Evolutionary conservation across 2,329 filamentous ascomycete genomes (phyloP).

Genomic region (Monosporascus sp.): DNA sequence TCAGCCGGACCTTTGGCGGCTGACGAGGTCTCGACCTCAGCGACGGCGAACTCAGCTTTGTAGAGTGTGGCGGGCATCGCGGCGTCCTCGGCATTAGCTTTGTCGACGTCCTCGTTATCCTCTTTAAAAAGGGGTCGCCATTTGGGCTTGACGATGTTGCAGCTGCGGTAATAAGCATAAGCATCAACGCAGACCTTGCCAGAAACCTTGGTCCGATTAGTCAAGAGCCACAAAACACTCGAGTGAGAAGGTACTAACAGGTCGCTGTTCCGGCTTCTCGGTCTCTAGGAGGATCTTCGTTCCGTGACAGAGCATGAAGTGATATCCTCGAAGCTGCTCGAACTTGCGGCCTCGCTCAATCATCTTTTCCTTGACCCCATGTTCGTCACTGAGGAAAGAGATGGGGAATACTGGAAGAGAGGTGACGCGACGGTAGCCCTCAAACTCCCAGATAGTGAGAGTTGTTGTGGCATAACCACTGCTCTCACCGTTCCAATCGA

Average conservation of each 20-base stretch:
- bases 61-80: slow-evolving; percentile 2
- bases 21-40: not conserved
- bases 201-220: slow-evolving; percentile 8
- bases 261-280: slow-evolving; percentile 17
- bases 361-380: slow-evolving; percentile 18
- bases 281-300: slow-evolving; percentile 25
- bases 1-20: slow-evolving; percentile 7
- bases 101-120: not conserved
- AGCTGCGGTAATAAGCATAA: slow-evolving; percentile 30
- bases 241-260: slow-evolving; percentile 11
- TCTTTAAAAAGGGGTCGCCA: slow-evolving; percentile 14
- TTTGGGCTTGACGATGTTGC: slow-evolving; percentile 24
- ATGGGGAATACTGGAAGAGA: slow-evolving; percentile 27
- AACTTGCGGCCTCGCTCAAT: slow-evolving; percentile 29
- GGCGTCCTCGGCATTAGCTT: slow-evolving; percentile 2
- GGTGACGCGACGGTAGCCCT: slow-evolving; percentile 21
- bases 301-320: slow-evolving; percentile 24
- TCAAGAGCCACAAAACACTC: not conserved
- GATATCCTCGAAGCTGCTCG: slow-evolving; percentile 28
- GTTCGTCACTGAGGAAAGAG: slow-evolving; percentile 17
- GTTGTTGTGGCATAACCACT: slow-evolving; percentile 23
- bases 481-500: slow-evolving; percentile 31
- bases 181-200: slow-evolving; percentile 32
- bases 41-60: slow-evolving; percentile 5
- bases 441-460: slow-evolving; percentile 21